Base-by-base conservation (phyloP, 2,329 filamentous ascomycete genomes). In the Grosmannia huntii region DNA sequence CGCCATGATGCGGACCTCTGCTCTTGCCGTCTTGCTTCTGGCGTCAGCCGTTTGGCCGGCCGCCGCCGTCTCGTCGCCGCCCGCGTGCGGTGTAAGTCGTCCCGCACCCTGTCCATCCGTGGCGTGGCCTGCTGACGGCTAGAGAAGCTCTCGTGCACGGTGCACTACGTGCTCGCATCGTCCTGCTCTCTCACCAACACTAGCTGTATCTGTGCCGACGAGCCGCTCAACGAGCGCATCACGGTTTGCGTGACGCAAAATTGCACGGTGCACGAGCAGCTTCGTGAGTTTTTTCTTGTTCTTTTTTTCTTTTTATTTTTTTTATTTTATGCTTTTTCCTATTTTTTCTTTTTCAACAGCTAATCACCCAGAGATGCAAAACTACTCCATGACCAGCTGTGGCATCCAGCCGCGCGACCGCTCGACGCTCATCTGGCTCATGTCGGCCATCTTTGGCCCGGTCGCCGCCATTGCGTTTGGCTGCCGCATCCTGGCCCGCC, bases 401-500 rank as follows among this genome's bases (percentile, higher is more conserved):
- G 66, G 65, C 16, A 57, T 63, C 27, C 56, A 60, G 53, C 60
- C 64, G 33, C 58, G 67, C 38, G 69, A 70, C 44, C 59, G 68
- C 44, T 64, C 63, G 4, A 51, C 41, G 1, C 56, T 69, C 19
- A 59, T 69, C 23, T 62, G 65, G 60, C 60, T 67, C 38, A 41
- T 67, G 23, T 65, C 65, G 9, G 54, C 68, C 19, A 61, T 64
- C 2, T 70, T 69, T 38, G 65, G 66, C 16, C 61, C 57, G 3
- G 48, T 69, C 4, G 68, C 68, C 14, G 57, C 70, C 5, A 6
- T 66, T 9, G 67, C 66, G 23, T 71, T 70, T 52, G 53, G 62
- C 25, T 60, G 70, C 23, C 65, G 69, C 50, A 66, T 67, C 16
- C 21, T 64, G 48, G 65, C 69, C 16, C 65, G 66, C n/a, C 31